Evolutionary conservation across 179 eudicot species (phyloP).

Genomic region (Patellifolia procumbens): DNA sequence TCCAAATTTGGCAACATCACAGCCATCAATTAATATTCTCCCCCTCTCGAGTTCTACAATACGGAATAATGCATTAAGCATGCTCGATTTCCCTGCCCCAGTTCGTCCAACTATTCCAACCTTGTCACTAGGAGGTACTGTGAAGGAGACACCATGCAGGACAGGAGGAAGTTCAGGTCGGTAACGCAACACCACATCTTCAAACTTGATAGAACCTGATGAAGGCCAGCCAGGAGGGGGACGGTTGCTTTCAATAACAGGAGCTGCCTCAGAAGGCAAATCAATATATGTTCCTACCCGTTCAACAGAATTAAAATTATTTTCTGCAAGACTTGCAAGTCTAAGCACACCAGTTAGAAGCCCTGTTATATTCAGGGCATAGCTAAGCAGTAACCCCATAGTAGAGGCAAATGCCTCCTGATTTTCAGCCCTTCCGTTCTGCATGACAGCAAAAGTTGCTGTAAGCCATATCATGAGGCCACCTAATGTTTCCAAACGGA

Average conservation of each 20-base stretch:
- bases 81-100: slow-evolving; percentile 94
- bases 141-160: slow-evolving; percentile 71
- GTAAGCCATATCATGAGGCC: slow-evolving; percentile 89
- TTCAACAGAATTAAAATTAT: slow-evolving; percentile 82
- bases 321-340: slow-evolving; percentile 77
- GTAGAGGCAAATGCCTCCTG: slow-evolving; percentile 82
- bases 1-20: slow-evolving; percentile 75
- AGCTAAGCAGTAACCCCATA: slow-evolving; percentile 86
- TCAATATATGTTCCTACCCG: slow-evolving; percentile 74
- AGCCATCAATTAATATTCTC: slow-evolving; percentile 68
- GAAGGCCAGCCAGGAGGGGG: slow-evolving; percentile 98
- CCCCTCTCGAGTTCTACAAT: slow-evolving; percentile 87
- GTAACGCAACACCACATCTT: slow-evolving; percentile 75
- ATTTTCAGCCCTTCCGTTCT: slow-evolving; percentile 71
- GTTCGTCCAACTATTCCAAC: slow-evolving; percentile 94
- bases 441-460: slow-evolving; percentile 84
- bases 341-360: slow-evolving; percentile 71
- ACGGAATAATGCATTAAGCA: slow-evolving; percentile 89
- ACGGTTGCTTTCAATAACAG: slow-evolving; percentile 60
- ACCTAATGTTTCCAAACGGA: slow-evolving; percentile 74
- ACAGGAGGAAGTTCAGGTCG: slow-evolving; percentile 96
- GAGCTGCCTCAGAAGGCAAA: slow-evolving; percentile 69
- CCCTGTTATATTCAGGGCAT: slow-evolving; percentile 68
- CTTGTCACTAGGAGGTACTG: slow-evolving; percentile 69
- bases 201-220: slow-evolving; percentile 69